Percentiles rank a stretch among this genome's conserved stretches.
phyloP scores from a whole-genome alignment of 768 basidiomycete genomes.

The Symmetrospora coprosmae region DNA sequence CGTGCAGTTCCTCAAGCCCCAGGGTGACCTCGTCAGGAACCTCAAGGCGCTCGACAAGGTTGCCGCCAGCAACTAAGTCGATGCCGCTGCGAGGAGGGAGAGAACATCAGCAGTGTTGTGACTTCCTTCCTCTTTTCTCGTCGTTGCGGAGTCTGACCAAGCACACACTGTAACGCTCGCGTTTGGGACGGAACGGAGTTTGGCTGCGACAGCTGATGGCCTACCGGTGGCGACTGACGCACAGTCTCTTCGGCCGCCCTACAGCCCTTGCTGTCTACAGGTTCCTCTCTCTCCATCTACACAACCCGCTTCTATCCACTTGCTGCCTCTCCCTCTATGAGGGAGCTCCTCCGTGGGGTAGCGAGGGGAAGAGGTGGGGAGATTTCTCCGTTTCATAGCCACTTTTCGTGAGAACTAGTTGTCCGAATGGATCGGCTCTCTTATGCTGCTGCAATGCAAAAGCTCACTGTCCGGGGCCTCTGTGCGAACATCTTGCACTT shows the following conservation, averaged over 20 bases:
- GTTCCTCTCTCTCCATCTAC: no score
- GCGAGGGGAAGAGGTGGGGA: conserved; percentile 16
- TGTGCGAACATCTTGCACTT: no score
- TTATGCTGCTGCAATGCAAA: no score
- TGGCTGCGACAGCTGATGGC: no score
- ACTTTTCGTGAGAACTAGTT: no score
- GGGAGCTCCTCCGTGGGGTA: conserved; percentile 2
- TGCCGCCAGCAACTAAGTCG: conserved; percentile 13
- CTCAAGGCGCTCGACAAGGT: conserved; percentile 23
- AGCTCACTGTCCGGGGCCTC: no score
- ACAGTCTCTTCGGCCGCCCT: not conserved
- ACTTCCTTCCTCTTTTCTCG: not conserved
- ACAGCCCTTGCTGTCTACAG: not conserved
- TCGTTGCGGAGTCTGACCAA: not conserved
- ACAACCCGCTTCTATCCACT: conserved; percentile 8
- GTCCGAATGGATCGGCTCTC: no score
- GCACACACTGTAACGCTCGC: no score
- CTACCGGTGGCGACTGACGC: no score
- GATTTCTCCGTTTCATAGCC: not conserved
- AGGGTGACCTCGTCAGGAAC: conserved; percentile 18
- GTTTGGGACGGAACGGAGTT: no score
- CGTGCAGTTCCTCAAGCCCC: conserved; percentile 21
- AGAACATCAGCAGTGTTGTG: not conserved
- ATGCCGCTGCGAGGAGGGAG: no score
- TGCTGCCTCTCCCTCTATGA: conserved; percentile 6